Conservation (phyloP, 495 filamentous ascomycete genomes). For the Xylaria curta region DNA sequence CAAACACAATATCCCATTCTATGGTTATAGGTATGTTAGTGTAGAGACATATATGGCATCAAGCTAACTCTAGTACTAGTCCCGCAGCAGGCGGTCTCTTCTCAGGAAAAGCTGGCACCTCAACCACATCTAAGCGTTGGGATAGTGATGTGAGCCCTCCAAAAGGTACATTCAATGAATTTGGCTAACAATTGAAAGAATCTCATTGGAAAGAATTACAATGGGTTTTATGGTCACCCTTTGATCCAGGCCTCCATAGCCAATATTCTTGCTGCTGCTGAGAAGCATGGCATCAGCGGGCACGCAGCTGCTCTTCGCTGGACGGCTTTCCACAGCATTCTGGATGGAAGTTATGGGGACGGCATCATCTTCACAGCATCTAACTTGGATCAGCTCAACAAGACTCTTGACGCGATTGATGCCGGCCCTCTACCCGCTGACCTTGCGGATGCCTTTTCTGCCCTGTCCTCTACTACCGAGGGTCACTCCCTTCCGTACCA, state of each 20-base stretch:
- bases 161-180: neutral
- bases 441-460: constrained; percentile 55
- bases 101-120: constrained; percentile 30
- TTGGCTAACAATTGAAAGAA: constrained; percentile 24
- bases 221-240: constrained; percentile 28
- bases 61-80: constrained; percentile 25
- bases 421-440: constrained; percentile 62
- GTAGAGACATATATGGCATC: neutral
- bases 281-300: constrained; percentile 39
- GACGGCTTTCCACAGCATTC: constrained; percentile 44
- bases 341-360: constrained; percentile 40
- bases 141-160: constrained; percentile 25
- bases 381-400: constrained; percentile 56
- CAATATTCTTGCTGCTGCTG: constrained; percentile 25
- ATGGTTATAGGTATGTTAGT: constrained; percentile 46
- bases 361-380: constrained; percentile 64
- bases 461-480: constrained; percentile 51
- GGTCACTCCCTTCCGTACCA: constrained; percentile 32
- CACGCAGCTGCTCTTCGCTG: constrained; percentile 51
- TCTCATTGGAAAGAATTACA: constrained; percentile 30
- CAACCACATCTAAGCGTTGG: constrained; percentile 21
- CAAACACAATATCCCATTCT: constrained; percentile 52
- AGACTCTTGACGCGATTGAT: constrained; percentile 61
- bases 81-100: constrained; percentile 44
- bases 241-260: constrained; percentile 28